These are phyloP conservation scores for Penicillium parvum DNA, from an alignment of 495 filamentous ascomycete genomes.

Conservation along the genomic window DNA sequence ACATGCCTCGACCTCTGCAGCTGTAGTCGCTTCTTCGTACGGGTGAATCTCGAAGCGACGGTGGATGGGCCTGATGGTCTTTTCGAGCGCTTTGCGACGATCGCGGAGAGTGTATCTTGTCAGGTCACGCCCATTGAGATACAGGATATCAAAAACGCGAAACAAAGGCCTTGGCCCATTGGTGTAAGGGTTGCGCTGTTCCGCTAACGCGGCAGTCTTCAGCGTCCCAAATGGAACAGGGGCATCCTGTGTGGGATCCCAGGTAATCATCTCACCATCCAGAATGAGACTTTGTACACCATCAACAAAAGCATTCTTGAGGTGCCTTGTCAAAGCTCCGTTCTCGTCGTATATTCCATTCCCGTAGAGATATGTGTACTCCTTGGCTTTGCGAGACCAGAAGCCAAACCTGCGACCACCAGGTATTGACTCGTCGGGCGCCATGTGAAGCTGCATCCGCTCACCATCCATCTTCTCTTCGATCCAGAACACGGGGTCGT, in stretches of 20 bases:
- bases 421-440: constrained; percentile 57
- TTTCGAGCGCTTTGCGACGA: constrained; percentile 69
- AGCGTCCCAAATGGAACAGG: constrained; percentile 88
- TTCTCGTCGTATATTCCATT: constrained; percentile 68
- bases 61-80: constrained; percentile 58
- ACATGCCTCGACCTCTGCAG: constrained; percentile 68
- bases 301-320: constrained; percentile 71
- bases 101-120: constrained; percentile 81
- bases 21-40: constrained; percentile 60
- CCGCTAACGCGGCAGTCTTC: constrained; percentile 82
- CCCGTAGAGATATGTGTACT: constrained; percentile 95
- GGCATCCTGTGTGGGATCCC: constrained; percentile 84
- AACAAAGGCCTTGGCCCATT: constrained; percentile 76
- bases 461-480: constrained; percentile 98
- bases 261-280: constrained; percentile 98
- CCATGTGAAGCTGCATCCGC: constrained; percentile 95
- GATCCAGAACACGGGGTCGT: constrained; percentile 83
- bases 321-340: constrained; percentile 72
- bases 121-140: constrained; percentile 74
- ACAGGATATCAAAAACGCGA: constrained; percentile 84
- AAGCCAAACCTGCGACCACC: constrained; percentile 77
- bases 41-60: constrained; percentile 81
- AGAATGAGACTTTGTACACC: constrained; percentile 82
- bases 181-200: constrained; percentile 72
- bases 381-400: constrained; percentile 95